Evolutionary conservation across 2,329 filamentous ascomycete species (phyloP).

Genomic region (Pseudogymnoascus sp.): DNA sequence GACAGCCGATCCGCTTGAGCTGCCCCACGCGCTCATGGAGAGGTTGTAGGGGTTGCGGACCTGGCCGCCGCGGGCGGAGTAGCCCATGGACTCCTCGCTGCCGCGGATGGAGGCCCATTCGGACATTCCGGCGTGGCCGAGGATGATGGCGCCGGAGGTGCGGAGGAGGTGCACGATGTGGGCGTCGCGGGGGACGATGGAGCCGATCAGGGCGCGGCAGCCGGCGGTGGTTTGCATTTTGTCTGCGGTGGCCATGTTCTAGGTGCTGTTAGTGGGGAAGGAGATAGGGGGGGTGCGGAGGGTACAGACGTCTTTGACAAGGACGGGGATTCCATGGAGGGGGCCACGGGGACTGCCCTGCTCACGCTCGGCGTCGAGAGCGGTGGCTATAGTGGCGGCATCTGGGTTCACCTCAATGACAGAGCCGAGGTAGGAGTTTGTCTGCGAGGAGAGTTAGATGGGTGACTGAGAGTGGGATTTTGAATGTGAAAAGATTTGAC

Average conservation of each 20-base stretch:
- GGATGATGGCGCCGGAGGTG: slow-evolving; percentile 51
- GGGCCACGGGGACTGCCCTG: slow-evolving; percentile 24
- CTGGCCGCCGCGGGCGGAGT: slow-evolving; percentile 56
- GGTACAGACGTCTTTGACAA: slow-evolving; percentile 43
- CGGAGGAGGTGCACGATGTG: slow-evolving; percentile 52
- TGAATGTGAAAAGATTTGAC: background rate
- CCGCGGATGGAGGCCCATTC: slow-evolving; percentile 58
- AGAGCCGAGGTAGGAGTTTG: slow-evolving; percentile 13
- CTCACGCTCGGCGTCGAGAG: slow-evolving; percentile 18
- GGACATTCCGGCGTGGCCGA: slow-evolving; percentile 58
- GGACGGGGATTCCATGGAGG: slow-evolving; percentile 48
- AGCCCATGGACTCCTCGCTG: slow-evolving; percentile 49
- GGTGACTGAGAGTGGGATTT: background rate
- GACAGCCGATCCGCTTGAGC: slow-evolving; percentile 54
- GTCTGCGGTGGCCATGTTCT: slow-evolving; percentile 48
- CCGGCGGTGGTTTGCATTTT: slow-evolving; percentile 51
- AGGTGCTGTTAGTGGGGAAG: background rate
- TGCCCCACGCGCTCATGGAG: slow-evolving; percentile 50
- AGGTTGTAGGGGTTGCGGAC: slow-evolving; percentile 51
- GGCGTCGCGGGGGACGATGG: slow-evolving; percentile 45
- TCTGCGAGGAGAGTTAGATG: background rate
- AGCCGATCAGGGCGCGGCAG: slow-evolving; percentile 46
- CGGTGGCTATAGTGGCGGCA: slow-evolving; percentile 17
- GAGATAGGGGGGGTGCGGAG: background rate
- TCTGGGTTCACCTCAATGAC: slow-evolving; percentile 23